These are phyloP conservation scores for Pneumocystis canis DNA, from an alignment of 1,139 yeast species.

Conservation along the genomic window DNA sequence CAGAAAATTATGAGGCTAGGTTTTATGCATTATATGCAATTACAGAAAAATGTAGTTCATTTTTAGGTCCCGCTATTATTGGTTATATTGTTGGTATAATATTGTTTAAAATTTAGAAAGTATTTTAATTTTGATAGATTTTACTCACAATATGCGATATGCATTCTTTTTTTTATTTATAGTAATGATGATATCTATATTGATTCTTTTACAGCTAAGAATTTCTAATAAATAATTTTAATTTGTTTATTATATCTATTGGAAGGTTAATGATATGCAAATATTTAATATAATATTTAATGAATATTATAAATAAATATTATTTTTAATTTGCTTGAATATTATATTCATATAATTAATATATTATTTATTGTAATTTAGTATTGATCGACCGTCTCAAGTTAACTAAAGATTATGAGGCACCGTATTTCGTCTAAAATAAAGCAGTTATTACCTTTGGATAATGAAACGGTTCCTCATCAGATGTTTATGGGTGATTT, in stretches of 20 bases:
- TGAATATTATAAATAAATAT: too few species aligned
- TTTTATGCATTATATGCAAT: conserved; percentile 57
- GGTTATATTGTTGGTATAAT: conserved; percentile 25
- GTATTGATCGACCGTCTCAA: too few species aligned
- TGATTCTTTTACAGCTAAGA: conserved; percentile 27
- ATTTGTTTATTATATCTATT: too few species aligned
- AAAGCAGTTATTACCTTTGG: neutral
- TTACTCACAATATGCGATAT: conserved; percentile 52
- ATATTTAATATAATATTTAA: too few species aligned
- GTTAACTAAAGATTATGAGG: too few species aligned
- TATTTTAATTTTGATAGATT: conserved; percentile 37
- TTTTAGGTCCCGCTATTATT: conserved; percentile 50
- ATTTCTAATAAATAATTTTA: neutral
- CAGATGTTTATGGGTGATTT: neutral
- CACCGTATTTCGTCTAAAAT: too few species aligned
- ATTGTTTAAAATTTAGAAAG: neutral
- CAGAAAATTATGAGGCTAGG: conserved; percentile 52
- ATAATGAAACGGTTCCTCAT: too few species aligned
- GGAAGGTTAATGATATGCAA: too few species aligned
- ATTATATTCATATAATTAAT: too few species aligned
- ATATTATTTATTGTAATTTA: neutral
- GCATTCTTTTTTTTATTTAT: conserved; percentile 46
- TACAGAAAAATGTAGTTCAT: conserved; percentile 61
- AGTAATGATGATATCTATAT: conserved; percentile 38
- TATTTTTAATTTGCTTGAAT: too few species aligned